Evolutionary conservation across 2,329 filamentous ascomycete genomes (phyloP), one percentile per base, ranked within the genome.

Genomic region (Cadophora sp.): DNA sequence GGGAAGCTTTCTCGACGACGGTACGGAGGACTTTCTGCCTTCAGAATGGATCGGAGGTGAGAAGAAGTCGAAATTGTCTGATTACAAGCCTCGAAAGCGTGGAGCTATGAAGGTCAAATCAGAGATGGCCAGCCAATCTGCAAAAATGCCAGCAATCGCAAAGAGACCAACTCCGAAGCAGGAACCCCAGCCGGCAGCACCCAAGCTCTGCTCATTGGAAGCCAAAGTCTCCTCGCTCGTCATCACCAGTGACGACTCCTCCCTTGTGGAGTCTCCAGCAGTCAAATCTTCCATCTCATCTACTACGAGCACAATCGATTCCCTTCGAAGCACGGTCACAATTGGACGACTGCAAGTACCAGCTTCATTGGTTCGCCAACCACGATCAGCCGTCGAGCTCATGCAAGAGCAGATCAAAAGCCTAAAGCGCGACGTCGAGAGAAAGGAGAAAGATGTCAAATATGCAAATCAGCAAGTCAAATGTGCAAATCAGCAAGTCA

Each of bases 1-100:
- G 12, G 55, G 46, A 8, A 55, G 22, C n/a, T 65, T 65, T n/a
- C 24, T 62, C 12, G 66, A 68, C n/a, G 56, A 68, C 46, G 56
- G 62, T 31, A 65, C 50, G 3, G 58, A 58, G 29, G 58, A 68
- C 31, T 68, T 65, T 6, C 51, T 65, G 4, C 67, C 58, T 8
- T 27, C 19, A 1, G 24, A 9, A 6, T 65, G 62, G 67, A 58
- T 26, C 2, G 34, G 50, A 7, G 27, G 34, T 1, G 24, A 16
- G 9, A 51, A 37, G 27, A 67, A 50, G 26, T 6, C 50, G 14
- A n/a, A 26, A 4, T 11, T 40, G 22, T 34, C 29, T 8, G 24
- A n/a, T 26, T 34, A 37, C 19, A 61, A 51, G 16, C 16, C 22
- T 11, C 19, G 46, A n/a, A 26, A 37, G 4, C 16, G 31, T 40